Evolutionary conservation across 192 early-diverging fungal species (phyloP).

Genomic region (Geranomyces michiganensis): DNA sequence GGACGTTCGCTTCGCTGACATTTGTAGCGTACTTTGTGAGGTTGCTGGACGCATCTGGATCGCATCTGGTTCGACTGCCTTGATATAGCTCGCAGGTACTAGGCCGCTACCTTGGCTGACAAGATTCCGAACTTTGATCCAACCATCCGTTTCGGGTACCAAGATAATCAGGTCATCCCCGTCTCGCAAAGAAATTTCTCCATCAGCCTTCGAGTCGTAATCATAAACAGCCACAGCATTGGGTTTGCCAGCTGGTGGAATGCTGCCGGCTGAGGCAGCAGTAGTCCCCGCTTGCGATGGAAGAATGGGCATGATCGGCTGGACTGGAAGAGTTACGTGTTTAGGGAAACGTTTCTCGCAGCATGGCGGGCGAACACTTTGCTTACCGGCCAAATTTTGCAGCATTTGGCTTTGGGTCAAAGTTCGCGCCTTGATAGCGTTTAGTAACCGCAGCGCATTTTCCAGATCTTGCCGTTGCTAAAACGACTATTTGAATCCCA

Average conservation of each 20-base stretch:
- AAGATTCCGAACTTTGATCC: constrained; percentile 44
- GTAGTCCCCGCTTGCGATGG: neutral
- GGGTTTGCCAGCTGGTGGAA: constrained; percentile 10
- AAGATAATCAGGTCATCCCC: constrained; percentile 47
- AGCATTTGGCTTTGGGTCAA: constrained; percentile 38
- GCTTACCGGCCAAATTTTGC: constrained; percentile 36
- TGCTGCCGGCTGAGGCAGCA: neutral
- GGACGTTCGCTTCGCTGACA: neutral
- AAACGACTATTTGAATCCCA: neutral
- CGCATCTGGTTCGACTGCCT: constrained; percentile 23
- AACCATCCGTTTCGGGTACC: constrained; percentile 40
- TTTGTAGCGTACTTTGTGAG: neutral
- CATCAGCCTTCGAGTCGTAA: constrained; percentile 43
- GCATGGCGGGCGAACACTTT: neutral
- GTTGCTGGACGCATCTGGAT: neutral
- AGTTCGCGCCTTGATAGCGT: constrained; percentile 29
- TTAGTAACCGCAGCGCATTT: constrained; percentile 44
- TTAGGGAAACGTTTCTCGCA: neutral
- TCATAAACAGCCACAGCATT: constrained; percentile 40
- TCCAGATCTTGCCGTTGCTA: constrained; percentile 49
- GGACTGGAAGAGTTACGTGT: constrained; percentile 8
- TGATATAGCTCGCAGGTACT: constrained; percentile 48
- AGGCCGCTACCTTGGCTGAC: constrained; percentile 33
- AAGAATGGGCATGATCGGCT: constrained; percentile 30
- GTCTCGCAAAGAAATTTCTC: constrained; percentile 40